These are phyloP conservation scores for Grosmannia huntii DNA, from an alignment of 2,329 filamentous ascomycete genomes.

Conservation along the genomic window DNA sequence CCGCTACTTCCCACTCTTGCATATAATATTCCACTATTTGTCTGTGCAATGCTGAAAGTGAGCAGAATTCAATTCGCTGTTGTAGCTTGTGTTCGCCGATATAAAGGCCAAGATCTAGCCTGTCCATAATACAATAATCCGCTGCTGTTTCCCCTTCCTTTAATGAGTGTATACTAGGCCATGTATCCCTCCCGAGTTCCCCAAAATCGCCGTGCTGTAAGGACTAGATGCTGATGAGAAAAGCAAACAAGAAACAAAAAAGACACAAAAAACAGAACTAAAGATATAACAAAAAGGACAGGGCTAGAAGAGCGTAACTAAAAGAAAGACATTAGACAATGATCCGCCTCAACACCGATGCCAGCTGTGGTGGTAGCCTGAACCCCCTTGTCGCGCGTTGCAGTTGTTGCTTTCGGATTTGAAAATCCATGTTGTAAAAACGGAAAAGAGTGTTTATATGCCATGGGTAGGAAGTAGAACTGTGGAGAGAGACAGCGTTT, in stretches of 20 bases:
- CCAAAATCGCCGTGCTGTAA: background rate
- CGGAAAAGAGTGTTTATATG: too few relatives aligned
- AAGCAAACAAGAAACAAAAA: background rate
- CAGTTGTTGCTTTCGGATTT: too few relatives aligned
- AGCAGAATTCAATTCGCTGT: background rate
- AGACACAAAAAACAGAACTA: background rate
- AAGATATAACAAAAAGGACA: background rate
- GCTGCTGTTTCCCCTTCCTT: background rate
- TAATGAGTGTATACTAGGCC: constrained; percentile 1
- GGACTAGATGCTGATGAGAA: background rate
- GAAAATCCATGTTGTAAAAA: too few relatives aligned
- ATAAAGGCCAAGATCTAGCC: background rate
- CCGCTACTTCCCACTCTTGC: background rate
- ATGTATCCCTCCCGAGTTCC: background rate
- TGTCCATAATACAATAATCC: background rate
- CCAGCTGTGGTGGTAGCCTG: too few relatives aligned
- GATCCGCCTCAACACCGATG: background rate
- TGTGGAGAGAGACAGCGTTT: too few relatives aligned
- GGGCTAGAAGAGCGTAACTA: too few relatives aligned
- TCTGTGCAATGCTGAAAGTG: background rate
- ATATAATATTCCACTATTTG: background rate
- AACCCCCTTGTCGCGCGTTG: too few relatives aligned
- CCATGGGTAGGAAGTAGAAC: too few relatives aligned
- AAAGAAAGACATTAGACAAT: background rate
- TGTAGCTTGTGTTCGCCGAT: background rate